Percentiles rank a stretch among this genome's conserved stretches.
phyloP scores from a whole-genome alignment of 164 flowering plant genomes.

The Piper longum region DNA sequence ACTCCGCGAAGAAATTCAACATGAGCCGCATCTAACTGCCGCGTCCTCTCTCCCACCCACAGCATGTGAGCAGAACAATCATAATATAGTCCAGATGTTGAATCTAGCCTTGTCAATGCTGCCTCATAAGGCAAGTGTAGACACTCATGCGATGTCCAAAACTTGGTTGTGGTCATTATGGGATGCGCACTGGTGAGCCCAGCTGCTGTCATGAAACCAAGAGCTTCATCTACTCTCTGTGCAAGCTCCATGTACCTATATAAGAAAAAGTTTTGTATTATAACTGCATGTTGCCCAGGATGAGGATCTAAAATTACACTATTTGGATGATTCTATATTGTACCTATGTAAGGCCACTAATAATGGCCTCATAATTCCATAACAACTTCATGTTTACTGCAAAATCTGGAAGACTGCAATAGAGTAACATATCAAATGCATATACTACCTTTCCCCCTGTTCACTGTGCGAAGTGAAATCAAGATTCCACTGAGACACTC shows the following conservation, averaged over 20 bases:
- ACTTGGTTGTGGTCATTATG: slow-evolving; percentile 29
- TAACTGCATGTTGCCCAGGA: background rate
- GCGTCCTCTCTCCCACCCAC: slow-evolving; percentile 48
- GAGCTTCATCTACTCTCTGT: slow-evolving; percentile 45
- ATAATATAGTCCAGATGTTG: slow-evolving; percentile 30
- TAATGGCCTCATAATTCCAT: no score
- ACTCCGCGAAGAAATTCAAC: slow-evolving; percentile 38
- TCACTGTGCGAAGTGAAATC: slow-evolving; percentile 31
- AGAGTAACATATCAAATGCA: background rate
- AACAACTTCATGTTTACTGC: no score
- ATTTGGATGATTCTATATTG: no score
- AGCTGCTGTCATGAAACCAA: slow-evolving; percentile 43
- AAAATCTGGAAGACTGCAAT: no score
- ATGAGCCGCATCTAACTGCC: slow-evolving; percentile 43
- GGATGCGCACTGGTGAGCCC: slow-evolving; percentile 30
- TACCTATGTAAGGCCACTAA: no score
- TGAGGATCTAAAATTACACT: background rate
- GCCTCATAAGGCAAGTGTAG: slow-evolving; percentile 39
- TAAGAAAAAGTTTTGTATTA: background rate
- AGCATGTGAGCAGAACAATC: slow-evolving; percentile 46
- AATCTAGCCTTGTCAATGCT: slow-evolving; percentile 33
- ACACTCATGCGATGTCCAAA: slow-evolving; percentile 44
- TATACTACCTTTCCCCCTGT: slow-evolving; percentile 33
- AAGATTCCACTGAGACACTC: slow-evolving; percentile 40
- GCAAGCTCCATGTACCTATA: slow-evolving; percentile 38